Percentiles rank a stretch among this genome's conserved stretches.
phyloP scores from a whole-genome alignment of 805 yeast genomes.

The Candida insectorum region DNA sequence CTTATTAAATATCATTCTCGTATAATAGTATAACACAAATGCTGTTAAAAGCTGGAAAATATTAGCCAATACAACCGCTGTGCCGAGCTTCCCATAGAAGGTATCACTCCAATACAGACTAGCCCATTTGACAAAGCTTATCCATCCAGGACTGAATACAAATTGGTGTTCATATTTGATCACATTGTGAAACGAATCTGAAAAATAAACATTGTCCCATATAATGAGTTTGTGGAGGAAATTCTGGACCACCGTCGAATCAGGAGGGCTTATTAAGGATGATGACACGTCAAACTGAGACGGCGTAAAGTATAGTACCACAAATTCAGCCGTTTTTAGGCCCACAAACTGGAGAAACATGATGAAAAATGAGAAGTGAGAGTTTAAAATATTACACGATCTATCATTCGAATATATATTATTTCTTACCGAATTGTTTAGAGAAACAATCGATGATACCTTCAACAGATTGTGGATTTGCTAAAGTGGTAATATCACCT shows the following conservation, averaged over 20 bases:
- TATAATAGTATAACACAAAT: slow-evolving; percentile 47
- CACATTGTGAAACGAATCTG: slow-evolving; percentile 50
- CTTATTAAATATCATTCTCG: slow-evolving; percentile 30
- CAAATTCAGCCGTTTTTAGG: slow-evolving; percentile 27
- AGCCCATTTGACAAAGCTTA: slow-evolving; percentile 39
- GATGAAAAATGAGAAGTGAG: not conserved
- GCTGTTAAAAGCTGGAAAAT: slow-evolving; percentile 48
- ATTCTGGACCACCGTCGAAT: too few relatives aligned
- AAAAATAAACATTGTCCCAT: slow-evolving; percentile 87
- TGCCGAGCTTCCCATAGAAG: slow-evolving; percentile 43
- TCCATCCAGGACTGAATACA: slow-evolving; percentile 84
- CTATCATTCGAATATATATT: slow-evolving; percentile 7
- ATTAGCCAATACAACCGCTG: slow-evolving; percentile 51
- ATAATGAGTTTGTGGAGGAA: slow-evolving; percentile 53
- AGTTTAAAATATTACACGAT: not conserved
- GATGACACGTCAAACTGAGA: slow-evolving; percentile 50
- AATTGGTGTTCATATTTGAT: slow-evolving; percentile 79
- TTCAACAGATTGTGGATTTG: slow-evolving; percentile 71
- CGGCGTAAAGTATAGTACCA: slow-evolving; percentile 38
- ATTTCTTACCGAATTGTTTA: slow-evolving; percentile 41
- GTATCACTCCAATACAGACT: slow-evolving; percentile 16
- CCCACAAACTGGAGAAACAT: not conserved
- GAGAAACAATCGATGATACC: slow-evolving; percentile 52
- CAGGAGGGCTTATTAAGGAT: too few relatives aligned
- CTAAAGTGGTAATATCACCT: slow-evolving; percentile 75